Conservation (phyloP, 1,284 basidiomycete species). For the Cyathus olla region DNA sequence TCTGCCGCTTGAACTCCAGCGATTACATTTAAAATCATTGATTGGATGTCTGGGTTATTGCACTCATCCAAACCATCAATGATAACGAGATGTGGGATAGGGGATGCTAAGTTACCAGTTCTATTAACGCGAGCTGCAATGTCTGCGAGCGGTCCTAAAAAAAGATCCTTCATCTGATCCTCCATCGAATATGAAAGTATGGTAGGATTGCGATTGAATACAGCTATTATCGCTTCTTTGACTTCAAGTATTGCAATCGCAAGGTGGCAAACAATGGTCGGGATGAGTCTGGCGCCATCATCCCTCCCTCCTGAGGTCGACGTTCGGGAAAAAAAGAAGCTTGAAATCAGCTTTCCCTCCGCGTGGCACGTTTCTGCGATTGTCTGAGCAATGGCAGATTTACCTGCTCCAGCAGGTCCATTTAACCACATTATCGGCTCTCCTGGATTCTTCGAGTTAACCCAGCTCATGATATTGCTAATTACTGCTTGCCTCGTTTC, state of each 20-base stretch:
- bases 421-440: slow-evolving; percentile 2
- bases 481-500: not conserved
- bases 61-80: slow-evolving; percentile 5
- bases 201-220: not conserved
- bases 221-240: not conserved
- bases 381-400: slow-evolving; percentile 1
- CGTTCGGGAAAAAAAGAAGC: slow-evolving; percentile 1
- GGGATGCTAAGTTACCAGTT: too few species aligned
- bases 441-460: not conserved
- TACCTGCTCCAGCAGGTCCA: slow-evolving; percentile 1
- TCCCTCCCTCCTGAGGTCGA: not conserved
- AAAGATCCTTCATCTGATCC: not conserved
- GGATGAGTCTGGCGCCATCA: not conserved
- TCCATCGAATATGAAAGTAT: not conserved
- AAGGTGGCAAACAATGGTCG: not conserved
- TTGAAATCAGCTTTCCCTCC: not conserved
- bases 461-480: not conserved
- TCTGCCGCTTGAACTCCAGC: not conserved
- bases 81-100: not conserved
- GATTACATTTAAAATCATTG: not conserved
- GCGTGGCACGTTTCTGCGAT: not conserved
- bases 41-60: not conserved
- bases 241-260: not conserved
- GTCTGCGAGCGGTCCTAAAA: not conserved
- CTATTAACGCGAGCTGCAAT: not conserved